Evolutionary conservation across 2,329 filamentous ascomycete species (phyloP).

Genomic region (Sordariomycetes sp.): DNA sequence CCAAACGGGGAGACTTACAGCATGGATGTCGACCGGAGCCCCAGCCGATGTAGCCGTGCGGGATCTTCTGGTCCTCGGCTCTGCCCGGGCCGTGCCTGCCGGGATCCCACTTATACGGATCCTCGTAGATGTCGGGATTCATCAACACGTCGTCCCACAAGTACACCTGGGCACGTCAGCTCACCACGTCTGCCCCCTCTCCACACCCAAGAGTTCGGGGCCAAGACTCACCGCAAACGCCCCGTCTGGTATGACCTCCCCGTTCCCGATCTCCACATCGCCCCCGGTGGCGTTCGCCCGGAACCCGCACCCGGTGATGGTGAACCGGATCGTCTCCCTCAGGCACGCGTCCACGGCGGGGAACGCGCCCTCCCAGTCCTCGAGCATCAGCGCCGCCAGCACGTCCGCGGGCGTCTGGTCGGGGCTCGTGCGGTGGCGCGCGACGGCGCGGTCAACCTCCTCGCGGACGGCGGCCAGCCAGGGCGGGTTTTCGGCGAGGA

Average conservation of each 20-base stretch:
- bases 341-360: conserved; percentile 39
- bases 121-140: conserved; percentile 33
- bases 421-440: conserved; percentile 23
- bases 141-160: conserved; percentile 35
- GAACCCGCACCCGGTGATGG: conserved; percentile 34
- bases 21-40: conserved; percentile 24
- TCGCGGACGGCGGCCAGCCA: conserved; percentile 32
- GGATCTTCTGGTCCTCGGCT: conserved; percentile 29
- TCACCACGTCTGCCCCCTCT: background rate
- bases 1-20: conserved; percentile 11
- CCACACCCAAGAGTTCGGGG: background rate
- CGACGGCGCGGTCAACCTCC: conserved; percentile 34
- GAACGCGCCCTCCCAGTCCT: conserved; percentile 46
- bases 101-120: conserved; percentile 40
- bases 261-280: conserved; percentile 25
- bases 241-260: conserved; percentile 35
- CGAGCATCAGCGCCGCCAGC: conserved; percentile 32
- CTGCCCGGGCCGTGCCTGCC: conserved; percentile 31
- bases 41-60: conserved; percentile 21
- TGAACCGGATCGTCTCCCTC: conserved; percentile 41
- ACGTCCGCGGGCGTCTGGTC: conserved; percentile 21
- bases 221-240: conserved; percentile 27
- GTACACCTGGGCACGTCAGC: conserved; percentile 18
- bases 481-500: conserved; percentile 32
- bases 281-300: conserved; percentile 39